Base-by-base conservation (phyloP, 1,284 basidiomycete genomes). In the Trichosporon coremiiforme region DNA sequence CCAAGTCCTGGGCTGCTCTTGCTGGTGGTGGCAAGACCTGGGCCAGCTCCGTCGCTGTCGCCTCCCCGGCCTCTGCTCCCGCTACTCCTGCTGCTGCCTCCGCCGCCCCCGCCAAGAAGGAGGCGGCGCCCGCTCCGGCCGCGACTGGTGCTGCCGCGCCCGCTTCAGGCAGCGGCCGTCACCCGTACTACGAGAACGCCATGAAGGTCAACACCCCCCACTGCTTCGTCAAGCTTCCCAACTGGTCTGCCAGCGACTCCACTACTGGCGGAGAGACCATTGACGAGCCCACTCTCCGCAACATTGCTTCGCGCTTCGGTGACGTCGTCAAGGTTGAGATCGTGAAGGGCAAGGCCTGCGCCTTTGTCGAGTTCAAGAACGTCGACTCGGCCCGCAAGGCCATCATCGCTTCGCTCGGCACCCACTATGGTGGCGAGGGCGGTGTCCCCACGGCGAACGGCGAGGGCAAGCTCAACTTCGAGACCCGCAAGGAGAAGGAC, bases 251-350 rank as follows among this genome's bases (percentile, higher is more conserved):
- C 25, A 73, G 75, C 29, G 75, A 75, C 68, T 75, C 78, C 47
- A 78, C 92, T 88, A 89, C 90, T 74, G 90, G 93, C 1, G 86
- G 88, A n/a, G 93, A 96, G 74, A 85, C 87, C 29, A 86, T 98
- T 55, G 86, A 89, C 69, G 87, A 90, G 67, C 76, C 84, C 20
- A 85, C 87, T 0, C 87, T 98, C 38, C 85, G 83, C 64, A 84
- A 84, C 29, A 85, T 86, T 10, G 88, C 98, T 33, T 85, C 85
- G 41, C 89, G 90, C 63, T 98, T 98, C 82, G 95, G 95, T 5
- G 87, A 90, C 3, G 87, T 97, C 79, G 93, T 92, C 83, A 93
- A 95, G 65, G 85, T 94, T 64, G 94, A 98, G 83, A 90, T 98
- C 76, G 90, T 97, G 65, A 90, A 91, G 73, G 80, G 79, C 80